Evolutionary conservation across 2,329 filamentous ascomycete species (phyloP).

Genomic region (Immersiporthe knoxdaviesiana): DNA sequence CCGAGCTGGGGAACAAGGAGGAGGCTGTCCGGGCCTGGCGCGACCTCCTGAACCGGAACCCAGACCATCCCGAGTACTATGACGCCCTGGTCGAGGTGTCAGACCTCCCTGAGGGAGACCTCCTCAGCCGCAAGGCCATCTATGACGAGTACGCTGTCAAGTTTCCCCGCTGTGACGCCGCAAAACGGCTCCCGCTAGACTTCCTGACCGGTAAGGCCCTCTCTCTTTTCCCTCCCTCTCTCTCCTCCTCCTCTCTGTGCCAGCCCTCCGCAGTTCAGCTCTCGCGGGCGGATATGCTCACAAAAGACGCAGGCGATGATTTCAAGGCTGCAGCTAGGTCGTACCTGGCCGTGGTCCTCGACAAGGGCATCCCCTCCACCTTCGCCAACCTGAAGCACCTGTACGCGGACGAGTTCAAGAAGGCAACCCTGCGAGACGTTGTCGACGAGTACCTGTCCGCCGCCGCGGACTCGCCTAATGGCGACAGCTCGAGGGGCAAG

Average conservation of each 20-base stretch:
- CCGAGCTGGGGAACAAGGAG: constrained; percentile 73
- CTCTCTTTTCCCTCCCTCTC: not conserved
- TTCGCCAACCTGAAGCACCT: constrained; percentile 97
- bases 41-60: constrained; percentile 80
- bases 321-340: constrained; percentile 77
- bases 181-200: constrained; percentile 83
- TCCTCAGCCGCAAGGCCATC: constrained; percentile 69
- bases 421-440: constrained; percentile 72
- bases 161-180: constrained; percentile 80
- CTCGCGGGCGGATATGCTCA: constrained; percentile 27
- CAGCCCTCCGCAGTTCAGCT: too few relatives aligned
- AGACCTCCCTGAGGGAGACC: constrained; percentile 61
- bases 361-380: constrained; percentile 91
- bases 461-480: constrained; percentile 43
- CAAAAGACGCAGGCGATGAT: constrained; percentile 61
- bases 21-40: constrained; percentile 85
- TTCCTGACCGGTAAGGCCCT: constrained; percentile 70
- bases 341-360: constrained; percentile 83
- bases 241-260: not conserved
- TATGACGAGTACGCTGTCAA: constrained; percentile 78
- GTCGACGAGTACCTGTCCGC: constrained; percentile 77
- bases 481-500: constrained; percentile 63
- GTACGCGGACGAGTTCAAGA: constrained; percentile 79
- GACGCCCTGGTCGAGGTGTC: constrained; percentile 73
- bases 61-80: constrained; percentile 87